Base-by-base conservation (phyloP, 129 eudicot species). In the Tagetes erecta region DNA sequence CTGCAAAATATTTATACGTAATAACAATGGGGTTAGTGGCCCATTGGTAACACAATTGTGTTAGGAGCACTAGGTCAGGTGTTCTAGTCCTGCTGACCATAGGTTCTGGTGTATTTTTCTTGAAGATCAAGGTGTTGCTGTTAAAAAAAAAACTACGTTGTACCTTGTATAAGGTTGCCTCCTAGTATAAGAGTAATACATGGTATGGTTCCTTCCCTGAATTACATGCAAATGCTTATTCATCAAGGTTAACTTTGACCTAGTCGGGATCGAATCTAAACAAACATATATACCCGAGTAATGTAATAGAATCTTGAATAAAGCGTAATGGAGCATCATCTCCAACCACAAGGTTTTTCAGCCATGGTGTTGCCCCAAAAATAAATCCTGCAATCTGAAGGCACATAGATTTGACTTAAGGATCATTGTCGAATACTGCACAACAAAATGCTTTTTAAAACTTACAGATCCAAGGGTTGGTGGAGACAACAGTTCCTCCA, bases 121-220 rank as follows among this genome's bases (percentile, higher is more conserved):
- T 20, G 27, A 20, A 20, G 27, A 20, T 20, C 27, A 20, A 20
- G 27, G 27, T 20, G 27, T 20, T 20, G 27, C 27, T 20, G 27
- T 20, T 20, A 0, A 20, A 20, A 20, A 20, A 20, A 20, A 20
- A 20, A 20, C 27, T 20, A 20, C 27, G 27, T 20, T 20, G 27
- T 87, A 90, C 98, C 98, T 90, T 87, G 98, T 70, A 80, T 81
- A 33, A 93, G 92, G 83, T 90, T 93, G 79, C 97, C 98, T 71
- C 98, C 98, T 31, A 93, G 89, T 69, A 93, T 90, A 73, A 93
- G 96, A 57, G 89, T 93, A 80, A 88, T 86, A 80, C 97, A 87
- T 56, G 98, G 98, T 83, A 90, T 80, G 36, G 92, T 88, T 78
- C 87, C 97, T 55, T 78, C 86, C 76, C 97, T 93, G 53, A 52